Conservation (phyloP, 164 flowering plant genomes). For the Piper betle region DNA sequence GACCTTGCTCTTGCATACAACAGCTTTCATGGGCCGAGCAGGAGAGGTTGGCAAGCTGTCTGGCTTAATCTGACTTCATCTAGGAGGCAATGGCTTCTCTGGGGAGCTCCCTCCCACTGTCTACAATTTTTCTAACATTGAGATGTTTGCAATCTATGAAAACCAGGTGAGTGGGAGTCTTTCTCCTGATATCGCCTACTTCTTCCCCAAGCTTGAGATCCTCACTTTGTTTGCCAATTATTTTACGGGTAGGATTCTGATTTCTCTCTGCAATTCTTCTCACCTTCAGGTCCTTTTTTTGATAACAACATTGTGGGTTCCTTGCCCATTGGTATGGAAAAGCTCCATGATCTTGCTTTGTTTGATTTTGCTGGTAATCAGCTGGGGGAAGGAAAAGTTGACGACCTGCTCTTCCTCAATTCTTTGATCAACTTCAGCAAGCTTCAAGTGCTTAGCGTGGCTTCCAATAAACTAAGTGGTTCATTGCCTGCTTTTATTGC, state of each 20-base stretch:
- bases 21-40: neutral
- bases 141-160: neutral
- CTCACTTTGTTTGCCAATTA: slow-evolving; percentile 18
- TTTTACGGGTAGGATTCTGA: slow-evolving; percentile 37
- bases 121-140: neutral
- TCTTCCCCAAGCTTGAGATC: slow-evolving; percentile 19
- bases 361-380: neutral
- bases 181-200: slow-evolving; percentile 6
- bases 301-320: slow-evolving; percentile 14
- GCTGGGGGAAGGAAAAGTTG: neutral
- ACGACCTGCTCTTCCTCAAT: slow-evolving; percentile 19
- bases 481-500: slow-evolving; percentile 31
- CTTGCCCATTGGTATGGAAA: neutral
- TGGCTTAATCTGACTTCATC: neutral
- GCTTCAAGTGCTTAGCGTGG: slow-evolving; percentile 22
- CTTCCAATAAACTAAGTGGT: slow-evolving; percentile 30
- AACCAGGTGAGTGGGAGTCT: slow-evolving; percentile 15
- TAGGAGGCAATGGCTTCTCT: neutral
- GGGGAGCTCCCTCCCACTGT: neutral
- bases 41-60: neutral
- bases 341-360: neutral
- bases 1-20: neutral
- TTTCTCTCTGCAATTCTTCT: slow-evolving; percentile 26
- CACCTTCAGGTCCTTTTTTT: slow-evolving; percentile 18
- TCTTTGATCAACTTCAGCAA: slow-evolving; percentile 22